Conservation (phyloP, 306 rosid species). For the Hippophae tibetana region DNA sequence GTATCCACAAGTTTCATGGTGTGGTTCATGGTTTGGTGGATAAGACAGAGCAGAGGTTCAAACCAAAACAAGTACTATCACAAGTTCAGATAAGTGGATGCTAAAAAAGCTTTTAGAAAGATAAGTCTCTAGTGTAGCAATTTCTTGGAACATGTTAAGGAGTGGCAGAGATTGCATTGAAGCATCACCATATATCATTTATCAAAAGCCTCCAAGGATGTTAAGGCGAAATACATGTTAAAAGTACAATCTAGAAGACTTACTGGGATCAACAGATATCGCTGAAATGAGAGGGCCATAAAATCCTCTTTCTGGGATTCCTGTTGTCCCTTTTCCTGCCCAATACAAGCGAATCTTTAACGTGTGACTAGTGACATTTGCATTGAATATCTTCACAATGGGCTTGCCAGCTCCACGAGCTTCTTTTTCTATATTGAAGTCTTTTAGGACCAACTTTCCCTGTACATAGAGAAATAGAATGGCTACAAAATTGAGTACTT, state of each 20-base stretch:
- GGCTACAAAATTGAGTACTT: conserved; percentile 17
- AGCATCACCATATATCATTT: background rate
- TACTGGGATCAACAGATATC: conserved; percentile 81
- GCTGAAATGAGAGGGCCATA: conserved; percentile 92
- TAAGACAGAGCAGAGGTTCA: no score
- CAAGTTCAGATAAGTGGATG: no score
- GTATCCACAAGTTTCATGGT: no score
- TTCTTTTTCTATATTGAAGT: conserved; percentile 64
- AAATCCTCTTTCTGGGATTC: conserved; percentile 81
- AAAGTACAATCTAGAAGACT: conserved; percentile 25
- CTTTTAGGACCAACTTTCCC: conserved; percentile 66
- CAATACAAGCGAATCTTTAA: conserved; percentile 79
- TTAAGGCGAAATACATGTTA: background rate
- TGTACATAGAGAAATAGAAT: conserved; percentile 17
- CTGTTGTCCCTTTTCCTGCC: conserved; percentile 99
- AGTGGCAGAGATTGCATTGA: no score
- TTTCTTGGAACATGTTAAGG: no score
- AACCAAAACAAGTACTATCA: no score
- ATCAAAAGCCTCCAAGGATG: background rate
- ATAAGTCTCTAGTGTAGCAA: no score
- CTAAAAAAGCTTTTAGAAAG: no score
- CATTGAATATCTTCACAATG: conserved; percentile 44
- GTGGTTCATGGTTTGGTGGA: no score
- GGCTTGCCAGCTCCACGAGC: conserved; percentile 71
- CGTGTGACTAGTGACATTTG: conserved; percentile 42